A percentile compares a stretch with the other conserved stretches of the same genome.
phyloP scores from a whole-genome alignment of 768 basidiomycete species.

The Serendipita sp. region DNA sequence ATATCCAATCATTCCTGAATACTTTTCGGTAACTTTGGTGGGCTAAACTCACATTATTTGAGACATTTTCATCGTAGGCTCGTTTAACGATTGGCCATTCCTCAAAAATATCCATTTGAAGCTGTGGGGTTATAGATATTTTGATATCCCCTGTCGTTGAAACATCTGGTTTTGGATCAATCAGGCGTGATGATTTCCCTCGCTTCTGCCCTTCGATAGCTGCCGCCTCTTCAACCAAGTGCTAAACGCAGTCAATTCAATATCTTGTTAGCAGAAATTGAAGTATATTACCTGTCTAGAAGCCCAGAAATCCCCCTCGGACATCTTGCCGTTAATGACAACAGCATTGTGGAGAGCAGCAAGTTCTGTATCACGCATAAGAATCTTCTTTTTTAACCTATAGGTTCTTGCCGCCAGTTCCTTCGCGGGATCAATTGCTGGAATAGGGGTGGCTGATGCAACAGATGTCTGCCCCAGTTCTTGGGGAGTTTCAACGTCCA shows the following conservation, averaged over 20 bases:
- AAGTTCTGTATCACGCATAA: constrained; percentile 63
- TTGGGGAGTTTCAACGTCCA: constrained; percentile 8
- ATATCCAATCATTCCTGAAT: constrained; percentile 8
- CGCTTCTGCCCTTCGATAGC: constrained; percentile 48
- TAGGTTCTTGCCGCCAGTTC: constrained; percentile 23
- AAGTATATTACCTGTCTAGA: constrained; percentile 60
- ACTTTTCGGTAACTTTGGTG: constrained; percentile 5
- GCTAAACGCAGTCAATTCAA: constrained; percentile 18
- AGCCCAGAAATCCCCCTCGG: constrained; percentile 94
- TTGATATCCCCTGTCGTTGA: constrained; percentile 75
- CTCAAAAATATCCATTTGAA: constrained; percentile 92
- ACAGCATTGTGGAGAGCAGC: constrained; percentile 73
- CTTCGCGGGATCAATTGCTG: constrained; percentile 13
- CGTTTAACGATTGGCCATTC: constrained; percentile 90
- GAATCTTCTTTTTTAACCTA: constrained; percentile 59
- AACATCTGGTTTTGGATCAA: constrained; percentile 76
- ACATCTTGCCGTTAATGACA: constrained; percentile 70
- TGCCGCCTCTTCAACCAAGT: constrained; percentile 60
- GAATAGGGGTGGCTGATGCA: constrained; percentile 11
- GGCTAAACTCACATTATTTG: constrained; percentile 43
- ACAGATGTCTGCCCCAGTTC: constrained; percentile 19
- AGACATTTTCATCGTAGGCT: constrained; percentile 87
- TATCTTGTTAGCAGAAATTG: background rate
- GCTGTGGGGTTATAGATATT: constrained; percentile 77
- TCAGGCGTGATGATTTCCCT: constrained; percentile 72